Conservation (phyloP, 2,329 filamentous ascomycete species). For the Biscogniauxia mediterranea region DNA sequence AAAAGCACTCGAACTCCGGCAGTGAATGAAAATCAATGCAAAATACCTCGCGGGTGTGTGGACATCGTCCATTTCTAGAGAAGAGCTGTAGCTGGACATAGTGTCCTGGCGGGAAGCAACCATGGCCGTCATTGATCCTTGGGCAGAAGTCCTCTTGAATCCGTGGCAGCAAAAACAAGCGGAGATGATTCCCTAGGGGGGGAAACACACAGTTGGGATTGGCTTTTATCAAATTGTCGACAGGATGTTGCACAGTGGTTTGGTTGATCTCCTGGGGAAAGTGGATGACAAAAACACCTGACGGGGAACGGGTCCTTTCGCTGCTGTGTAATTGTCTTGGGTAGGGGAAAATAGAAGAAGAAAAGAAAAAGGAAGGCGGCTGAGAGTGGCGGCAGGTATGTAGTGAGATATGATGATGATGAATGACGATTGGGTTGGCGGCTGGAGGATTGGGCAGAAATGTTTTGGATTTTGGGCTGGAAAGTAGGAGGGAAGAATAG, state of each 20-base stretch:
- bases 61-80: constrained; percentile 58
- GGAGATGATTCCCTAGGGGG: constrained; percentile 23
- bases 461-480: constrained; percentile 33
- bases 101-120: constrained; percentile 45
- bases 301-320: constrained; percentile 10
- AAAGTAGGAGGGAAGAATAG: constrained; percentile 34
- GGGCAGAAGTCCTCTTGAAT: constrained; percentile 30
- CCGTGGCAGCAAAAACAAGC: constrained; percentile 35
- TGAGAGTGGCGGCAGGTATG: constrained; percentile 21
- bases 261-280: constrained; percentile 21
- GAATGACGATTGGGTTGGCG: constrained; percentile 19
- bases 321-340: constrained; percentile 14
- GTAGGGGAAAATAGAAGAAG: constrained; percentile 11
- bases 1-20: constrained; percentile 42
- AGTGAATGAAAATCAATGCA: constrained; percentile 51
- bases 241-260: constrained; percentile 20
- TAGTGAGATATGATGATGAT: constrained; percentile 21
- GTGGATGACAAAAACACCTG: constrained; percentile 24
- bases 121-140: constrained; percentile 51
- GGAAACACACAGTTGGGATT: constrained; percentile 23
- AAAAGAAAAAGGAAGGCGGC: constrained; percentile 10
- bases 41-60: constrained; percentile 61
- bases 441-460: constrained; percentile 35
- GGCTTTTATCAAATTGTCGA: constrained; percentile 29
- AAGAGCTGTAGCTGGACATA: constrained; percentile 53